phyloP scores from a whole-genome alignment of 2,329 filamentous ascomycete genomes.

The Claviceps capensis region DNA sequence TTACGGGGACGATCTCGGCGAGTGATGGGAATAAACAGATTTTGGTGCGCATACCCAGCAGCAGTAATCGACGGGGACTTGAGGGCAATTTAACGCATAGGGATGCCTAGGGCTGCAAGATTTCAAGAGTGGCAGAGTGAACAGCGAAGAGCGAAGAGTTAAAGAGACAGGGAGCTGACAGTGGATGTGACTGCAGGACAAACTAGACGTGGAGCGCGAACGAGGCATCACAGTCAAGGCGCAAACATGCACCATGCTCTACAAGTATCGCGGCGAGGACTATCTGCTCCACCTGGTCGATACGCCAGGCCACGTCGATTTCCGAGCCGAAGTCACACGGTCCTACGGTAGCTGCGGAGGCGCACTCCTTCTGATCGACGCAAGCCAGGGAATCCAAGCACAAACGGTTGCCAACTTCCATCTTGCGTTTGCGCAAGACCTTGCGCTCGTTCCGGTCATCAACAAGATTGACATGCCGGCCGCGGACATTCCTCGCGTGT shows the following conservation, averaged over 20 bases:
- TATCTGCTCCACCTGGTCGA: constrained; percentile 93
- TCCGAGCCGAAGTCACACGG: constrained; percentile 86
- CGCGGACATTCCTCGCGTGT: constrained; percentile 71
- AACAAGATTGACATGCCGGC: constrained; percentile 94
- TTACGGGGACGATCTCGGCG: constrained; percentile 81
- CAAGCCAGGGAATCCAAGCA: constrained; percentile 89
- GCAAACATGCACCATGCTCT: constrained; percentile 96
- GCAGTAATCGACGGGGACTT: neutral
- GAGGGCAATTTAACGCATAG: too few species aligned
- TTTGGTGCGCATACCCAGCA: constrained; percentile 31
- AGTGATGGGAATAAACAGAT: constrained; percentile 83
- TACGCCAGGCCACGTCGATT: constrained; percentile 95
- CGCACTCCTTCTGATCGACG: constrained; percentile 83
- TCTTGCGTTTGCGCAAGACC: constrained; percentile 81
- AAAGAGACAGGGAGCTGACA: neutral
- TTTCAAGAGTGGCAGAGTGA: too few species aligned
- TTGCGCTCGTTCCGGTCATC: constrained; percentile 78
- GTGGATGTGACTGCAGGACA: constrained; percentile 40
- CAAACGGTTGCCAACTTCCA: constrained; percentile 99
- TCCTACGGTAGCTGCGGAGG: constrained; percentile 95
- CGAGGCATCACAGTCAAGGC: constrained; percentile 97
- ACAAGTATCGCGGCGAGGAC: constrained; percentile 71
- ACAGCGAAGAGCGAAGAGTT: too few species aligned
- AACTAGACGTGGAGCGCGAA: constrained; percentile 48
- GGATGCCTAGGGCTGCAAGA: too few species aligned